Evolutionary conservation across 495 filamentous ascomycete genomes (phyloP), one percentile per base, ranked within the genome.

Genomic region (Xylaria acuta): DNA sequence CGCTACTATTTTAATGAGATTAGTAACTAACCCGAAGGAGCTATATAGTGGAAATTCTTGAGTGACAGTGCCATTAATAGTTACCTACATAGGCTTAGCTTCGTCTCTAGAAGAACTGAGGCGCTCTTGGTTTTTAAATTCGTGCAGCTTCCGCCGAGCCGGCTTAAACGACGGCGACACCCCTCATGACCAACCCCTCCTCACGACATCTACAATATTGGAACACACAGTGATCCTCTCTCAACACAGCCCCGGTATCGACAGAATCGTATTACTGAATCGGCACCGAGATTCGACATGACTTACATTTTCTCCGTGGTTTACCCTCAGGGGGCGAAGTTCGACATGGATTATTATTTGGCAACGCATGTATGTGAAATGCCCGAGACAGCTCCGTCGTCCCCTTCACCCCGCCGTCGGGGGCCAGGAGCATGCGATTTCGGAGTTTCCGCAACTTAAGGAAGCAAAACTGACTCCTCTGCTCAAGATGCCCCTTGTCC

Each of bases 291-390:
- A 62, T 34, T 16, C 38, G 32, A 45, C 20, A 70, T 70, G 68
- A 49, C 68, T 34, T 70, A 60, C 62, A 53, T 56, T 36, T n/a
- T 64, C 14, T 69, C 60, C 16, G 70, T 76, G 3, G 70, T 71
- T 9, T 78, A 73, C 64, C 41, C 72, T 7, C 41, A 40, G 18
- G 72, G 65, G 58, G 20, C 27, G 58, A 74, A 67, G 27, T 78
- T 78, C 68, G 72, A 78, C 68, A 64, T 75, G 74, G 76, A 76
- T 34, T 78, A 78, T 64, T 78, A 78, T 9, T 36, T 78, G 45
- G 22, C 65, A 0, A 59, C 18, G 2, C 76, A 78, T 68, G 68
- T 70, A 60, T 22, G 53, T 69, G 49, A 43, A 59, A n/a, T 36
- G 8, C n/a, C 40, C 40, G 20, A 3, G 22, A 36, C 54, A 69